phyloP scores from a whole-genome alignment of 2,329 filamentous ascomycete species.

The Cercospora zeina region DNA sequence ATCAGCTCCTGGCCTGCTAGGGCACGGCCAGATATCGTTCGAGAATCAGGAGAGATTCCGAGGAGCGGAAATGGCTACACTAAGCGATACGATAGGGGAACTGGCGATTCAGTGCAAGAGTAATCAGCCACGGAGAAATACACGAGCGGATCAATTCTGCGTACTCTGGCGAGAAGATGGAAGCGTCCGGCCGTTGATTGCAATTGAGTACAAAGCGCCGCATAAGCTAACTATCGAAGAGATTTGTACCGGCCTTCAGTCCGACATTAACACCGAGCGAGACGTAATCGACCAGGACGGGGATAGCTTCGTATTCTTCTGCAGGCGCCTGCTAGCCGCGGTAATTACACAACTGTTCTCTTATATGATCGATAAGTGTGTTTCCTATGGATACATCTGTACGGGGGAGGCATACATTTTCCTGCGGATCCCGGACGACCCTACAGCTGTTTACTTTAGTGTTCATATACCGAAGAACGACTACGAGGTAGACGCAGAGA shows the following conservation, averaged over 20 bases:
- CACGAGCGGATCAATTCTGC: neutral
- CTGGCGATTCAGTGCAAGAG: neutral
- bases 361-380: slow-evolving; percentile 21
- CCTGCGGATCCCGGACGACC: slow-evolving; percentile 17
- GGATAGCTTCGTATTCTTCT: slow-evolving; percentile 11
- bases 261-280: neutral
- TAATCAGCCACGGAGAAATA: neutral
- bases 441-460: slow-evolving; percentile 3
- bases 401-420: slow-evolving; percentile 19
- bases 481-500: slow-evolving; percentile 7
- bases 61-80: neutral
- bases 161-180: neutral
- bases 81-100: neutral
- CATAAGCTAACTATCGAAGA: slow-evolving; percentile 1
- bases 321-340: slow-evolving; percentile 19
- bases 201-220: slow-evolving; percentile 4
- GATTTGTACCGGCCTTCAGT: neutral
- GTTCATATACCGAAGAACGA: slow-evolving; percentile 1
- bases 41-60: neutral
- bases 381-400: slow-evolving; percentile 20
- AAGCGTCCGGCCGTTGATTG: neutral
- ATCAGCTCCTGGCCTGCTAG: neutral
- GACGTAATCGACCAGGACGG: slow-evolving; percentile 18
- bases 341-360: slow-evolving; percentile 23
- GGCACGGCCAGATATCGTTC: neutral